A percentile compares a stretch with the other conserved stretches of the same genome.
These are phyloP conservation scores for Kodamaea derodonti DNA, from an alignment of 1,139 yeast genomes.

Conservation along the genomic window DNA sequence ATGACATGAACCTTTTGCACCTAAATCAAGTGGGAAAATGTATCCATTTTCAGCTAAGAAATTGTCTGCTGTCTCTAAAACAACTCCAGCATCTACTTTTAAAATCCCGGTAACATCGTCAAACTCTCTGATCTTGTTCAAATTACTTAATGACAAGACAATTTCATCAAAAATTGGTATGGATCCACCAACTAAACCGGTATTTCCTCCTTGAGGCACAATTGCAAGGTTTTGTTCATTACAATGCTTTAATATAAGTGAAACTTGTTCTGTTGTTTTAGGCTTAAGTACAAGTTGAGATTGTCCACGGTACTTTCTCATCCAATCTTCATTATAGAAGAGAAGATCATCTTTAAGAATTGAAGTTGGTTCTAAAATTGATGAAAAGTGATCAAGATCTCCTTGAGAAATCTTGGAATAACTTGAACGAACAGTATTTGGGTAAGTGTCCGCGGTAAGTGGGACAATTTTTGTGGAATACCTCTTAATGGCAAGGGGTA, in stretches of 20 bases:
- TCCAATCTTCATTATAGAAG: constrained; percentile 88
- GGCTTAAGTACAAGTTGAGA: constrained; percentile 83
- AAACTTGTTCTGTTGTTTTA: constrained; percentile 73
- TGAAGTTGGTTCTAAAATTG: constrained; percentile 50
- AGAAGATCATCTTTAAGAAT: constrained; percentile 59
- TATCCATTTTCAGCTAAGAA: constrained; percentile 76
- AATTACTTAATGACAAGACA: constrained; percentile 60
- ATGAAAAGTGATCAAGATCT: constrained; percentile 62
- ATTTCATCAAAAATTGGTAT: constrained; percentile 92
- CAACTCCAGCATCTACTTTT: constrained; percentile 88
- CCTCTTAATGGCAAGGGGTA: too few species aligned
- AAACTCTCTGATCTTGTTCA: constrained; percentile 79
- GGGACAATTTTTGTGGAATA: constrained; percentile 44
- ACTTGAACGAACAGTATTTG: constrained; percentile 42
- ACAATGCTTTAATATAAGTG: constrained; percentile 76
- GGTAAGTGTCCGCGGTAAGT: constrained; percentile 61
- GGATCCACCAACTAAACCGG: constrained; percentile 95
- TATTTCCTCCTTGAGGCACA: constrained; percentile 97
- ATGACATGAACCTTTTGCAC: constrained; percentile 97
- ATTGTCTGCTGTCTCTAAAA: constrained; percentile 81
- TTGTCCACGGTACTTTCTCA: constrained; percentile 90
- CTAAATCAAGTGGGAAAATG: constrained; percentile 90
- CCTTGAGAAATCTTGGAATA: constrained; percentile 46
- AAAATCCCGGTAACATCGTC: constrained; percentile 81
- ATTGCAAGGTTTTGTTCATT: constrained; percentile 75